Conservation (phyloP, 176 grass and related monocot species). For the Avena eriantha region DNA sequence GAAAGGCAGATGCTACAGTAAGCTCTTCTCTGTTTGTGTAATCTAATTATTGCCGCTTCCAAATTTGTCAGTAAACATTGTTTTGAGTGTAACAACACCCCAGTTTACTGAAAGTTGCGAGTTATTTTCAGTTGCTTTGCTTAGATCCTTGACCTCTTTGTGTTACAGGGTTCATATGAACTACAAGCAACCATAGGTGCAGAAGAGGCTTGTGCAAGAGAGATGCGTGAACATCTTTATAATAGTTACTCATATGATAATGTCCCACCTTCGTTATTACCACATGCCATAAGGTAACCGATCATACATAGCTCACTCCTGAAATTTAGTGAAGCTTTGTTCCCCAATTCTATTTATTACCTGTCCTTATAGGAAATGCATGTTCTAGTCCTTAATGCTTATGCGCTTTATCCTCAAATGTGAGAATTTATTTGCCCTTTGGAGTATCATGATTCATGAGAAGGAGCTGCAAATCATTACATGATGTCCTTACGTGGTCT, state of each 20-base stretch:
- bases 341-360: conserved; percentile 44
- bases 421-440: conserved; percentile 39
- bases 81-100: background rate
- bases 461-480: conserved; percentile 10
- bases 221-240: conserved; percentile 66
- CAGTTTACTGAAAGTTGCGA: background rate
- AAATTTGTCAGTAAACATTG: conserved; percentile 28
- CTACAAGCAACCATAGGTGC: conserved; percentile 65
- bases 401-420: background rate
- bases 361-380: background rate
- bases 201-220: conserved; percentile 71
- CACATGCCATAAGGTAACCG: conserved; percentile 72
- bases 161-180: conserved; percentile 65
- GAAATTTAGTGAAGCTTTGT: conserved; percentile 26
- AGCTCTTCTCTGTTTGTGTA: conserved; percentile 34
- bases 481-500: background rate
- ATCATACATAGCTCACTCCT: conserved; percentile 15
- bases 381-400: conserved; percentile 10
- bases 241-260: conserved; percentile 80
- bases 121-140: conserved; percentile 11
- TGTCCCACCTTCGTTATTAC: conserved; percentile 74
- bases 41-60: conserved; percentile 21
- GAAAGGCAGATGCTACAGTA: conserved; percentile 58
- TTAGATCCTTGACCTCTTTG: conserved; percentile 35
- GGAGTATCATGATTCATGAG: background rate